Evolutionary conservation across 129 eudicot genomes (phyloP).

Genomic region (Apium graveolens): DNA sequence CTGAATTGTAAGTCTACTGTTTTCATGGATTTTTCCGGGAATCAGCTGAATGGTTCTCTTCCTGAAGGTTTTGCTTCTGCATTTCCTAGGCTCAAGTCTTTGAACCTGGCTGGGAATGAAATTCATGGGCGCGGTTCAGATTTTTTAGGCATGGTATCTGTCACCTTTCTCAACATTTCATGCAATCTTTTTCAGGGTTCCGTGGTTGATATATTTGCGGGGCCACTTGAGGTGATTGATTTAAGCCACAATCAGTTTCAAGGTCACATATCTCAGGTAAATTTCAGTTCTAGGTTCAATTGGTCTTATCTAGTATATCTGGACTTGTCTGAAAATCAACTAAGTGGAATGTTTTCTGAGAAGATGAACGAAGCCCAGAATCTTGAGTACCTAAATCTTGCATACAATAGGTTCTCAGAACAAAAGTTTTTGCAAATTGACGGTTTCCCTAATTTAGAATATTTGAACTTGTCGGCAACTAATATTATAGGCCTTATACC

Average conservation of each 20-base stretch:
- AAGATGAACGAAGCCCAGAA: not conserved
- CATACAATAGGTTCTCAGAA: not conserved
- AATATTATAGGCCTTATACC: not conserved
- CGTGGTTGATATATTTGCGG: not conserved
- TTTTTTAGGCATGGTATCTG: not conserved
- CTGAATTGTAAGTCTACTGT: constrained; percentile 6
- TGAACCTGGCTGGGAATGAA: not conserved
- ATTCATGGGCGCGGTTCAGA: constrained; percentile 1
- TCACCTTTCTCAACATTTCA: constrained; percentile 2
- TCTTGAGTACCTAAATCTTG: constrained; percentile 33
- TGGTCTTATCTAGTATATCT: not conserved
- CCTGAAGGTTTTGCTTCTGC: constrained; percentile 2
- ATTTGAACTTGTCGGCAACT: not conserved
- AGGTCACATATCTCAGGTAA: constrained; percentile 6
- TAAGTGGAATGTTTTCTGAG: not conserved
- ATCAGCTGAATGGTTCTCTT: not conserved
- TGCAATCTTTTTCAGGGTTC: not conserved
- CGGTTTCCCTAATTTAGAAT: not conserved
- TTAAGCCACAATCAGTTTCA: not conserved
- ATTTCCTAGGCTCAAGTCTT: constrained; percentile 6
- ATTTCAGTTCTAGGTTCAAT: not conserved
- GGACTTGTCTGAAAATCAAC: not conserved
- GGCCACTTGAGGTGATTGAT: constrained; percentile 7
- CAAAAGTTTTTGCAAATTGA: constrained; percentile 1
- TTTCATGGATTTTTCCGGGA: not conserved